Conservation (phyloP, 2,329 filamentous ascomycete species). For the Colletotrichum noveboracense region DNA sequence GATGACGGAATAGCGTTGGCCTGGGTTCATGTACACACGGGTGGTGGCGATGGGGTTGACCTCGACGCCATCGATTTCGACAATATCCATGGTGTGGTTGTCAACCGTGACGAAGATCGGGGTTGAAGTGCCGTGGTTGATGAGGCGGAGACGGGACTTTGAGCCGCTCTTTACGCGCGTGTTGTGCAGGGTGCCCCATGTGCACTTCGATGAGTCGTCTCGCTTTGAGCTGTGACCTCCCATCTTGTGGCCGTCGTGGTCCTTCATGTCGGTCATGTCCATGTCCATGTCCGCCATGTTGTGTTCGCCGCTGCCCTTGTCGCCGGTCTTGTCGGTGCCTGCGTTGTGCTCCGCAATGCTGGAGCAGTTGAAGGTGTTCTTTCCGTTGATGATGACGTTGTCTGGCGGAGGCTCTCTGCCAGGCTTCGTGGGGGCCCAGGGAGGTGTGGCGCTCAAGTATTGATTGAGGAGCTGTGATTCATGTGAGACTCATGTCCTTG, state of each 20-base stretch:
- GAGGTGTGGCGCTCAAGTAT: conserved; percentile 30
- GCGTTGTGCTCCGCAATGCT: conserved; percentile 5
- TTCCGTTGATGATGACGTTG: conserved; percentile 45
- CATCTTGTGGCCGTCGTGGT: neutral
- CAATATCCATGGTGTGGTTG: conserved; percentile 39
- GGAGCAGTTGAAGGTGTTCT: conserved; percentile 39
- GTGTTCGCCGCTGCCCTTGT: neutral
- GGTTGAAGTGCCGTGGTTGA: conserved; percentile 43
- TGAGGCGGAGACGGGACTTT: conserved; percentile 38
- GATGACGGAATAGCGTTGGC: conserved; percentile 43
- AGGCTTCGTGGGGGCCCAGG: conserved; percentile 36
- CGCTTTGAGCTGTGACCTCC: neutral
- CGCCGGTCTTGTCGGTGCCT: conserved; percentile 17
- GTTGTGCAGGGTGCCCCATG: conserved; percentile 34
- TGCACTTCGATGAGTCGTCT: conserved; percentile 25
- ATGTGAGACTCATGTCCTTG: conserved; percentile 13
- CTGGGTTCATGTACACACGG: conserved; percentile 43
- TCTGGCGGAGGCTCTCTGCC: conserved; percentile 46
- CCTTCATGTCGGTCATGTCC: neutral
- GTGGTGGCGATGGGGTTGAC: conserved; percentile 34
- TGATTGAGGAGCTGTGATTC: conserved; percentile 35
- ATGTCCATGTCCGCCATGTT: conserved; percentile 2
- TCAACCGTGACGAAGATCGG: conserved; percentile 45
- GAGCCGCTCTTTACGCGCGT: conserved; percentile 33
- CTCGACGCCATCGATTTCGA: conserved; percentile 46